A percentile compares a stretch with the other conserved stretches of the same genome.
These are phyloP conservation scores for Capillidium heterosporum DNA, from an alignment of 371 early-diverging fungal genomes.

Conservation along the genomic window DNA sequence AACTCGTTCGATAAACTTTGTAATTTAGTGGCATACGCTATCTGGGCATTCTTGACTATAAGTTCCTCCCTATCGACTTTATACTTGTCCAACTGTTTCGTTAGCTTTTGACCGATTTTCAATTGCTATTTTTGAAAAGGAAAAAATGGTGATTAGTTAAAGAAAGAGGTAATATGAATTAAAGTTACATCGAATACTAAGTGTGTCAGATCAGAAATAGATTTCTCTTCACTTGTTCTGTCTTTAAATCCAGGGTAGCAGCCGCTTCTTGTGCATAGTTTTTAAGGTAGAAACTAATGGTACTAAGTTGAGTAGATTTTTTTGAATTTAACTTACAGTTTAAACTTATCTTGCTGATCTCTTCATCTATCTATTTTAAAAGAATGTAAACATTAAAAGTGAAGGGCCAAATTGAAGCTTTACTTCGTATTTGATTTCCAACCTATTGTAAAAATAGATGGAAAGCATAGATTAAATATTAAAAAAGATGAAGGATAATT, in stretches of 20 bases:
- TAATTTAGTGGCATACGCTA: constrained; percentile 69
- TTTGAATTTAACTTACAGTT: constrained; percentile 33
- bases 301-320: not conserved
- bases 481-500: not conserved
- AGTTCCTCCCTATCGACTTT: constrained; percentile 33
- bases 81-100: constrained; percentile 46
- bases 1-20: constrained; percentile 68
- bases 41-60: constrained; percentile 74
- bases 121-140: too few species aligned
- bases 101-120: constrained; percentile 55
- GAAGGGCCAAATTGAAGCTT: constrained; percentile 13
- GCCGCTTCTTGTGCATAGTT: constrained; percentile 68
- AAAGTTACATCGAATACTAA: constrained; percentile 55
- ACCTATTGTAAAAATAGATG: constrained; percentile 25
- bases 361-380: constrained; percentile 19
- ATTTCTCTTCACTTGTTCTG: constrained; percentile 57
- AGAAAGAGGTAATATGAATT: not conserved
- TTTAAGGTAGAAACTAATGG: constrained; percentile 62
- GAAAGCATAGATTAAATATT: not conserved
- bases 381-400: constrained; percentile 7
- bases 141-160: not conserved
- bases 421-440: constrained; percentile 74
- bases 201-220: constrained; percentile 60
- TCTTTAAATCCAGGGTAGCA: constrained; percentile 92
- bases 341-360: constrained; percentile 27